Base-by-base conservation (phyloP, 306 rosid genomes). In the Hippophae rhamnoides region DNA sequence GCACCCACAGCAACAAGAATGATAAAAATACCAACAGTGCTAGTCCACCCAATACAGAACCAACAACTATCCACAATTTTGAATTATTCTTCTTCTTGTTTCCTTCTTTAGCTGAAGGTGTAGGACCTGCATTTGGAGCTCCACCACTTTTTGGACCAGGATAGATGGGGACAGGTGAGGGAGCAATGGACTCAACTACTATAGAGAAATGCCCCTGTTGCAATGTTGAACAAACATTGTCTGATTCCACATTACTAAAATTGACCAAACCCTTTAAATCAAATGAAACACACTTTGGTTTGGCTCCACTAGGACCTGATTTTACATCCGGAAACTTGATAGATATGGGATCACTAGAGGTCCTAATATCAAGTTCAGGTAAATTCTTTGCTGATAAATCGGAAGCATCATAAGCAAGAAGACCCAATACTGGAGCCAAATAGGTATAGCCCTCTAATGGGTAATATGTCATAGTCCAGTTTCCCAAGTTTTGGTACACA, bases 161-260 rank as follows among this genome's bases (percentile, higher is more conserved):
- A 58, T 78, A 45, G 18, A 43, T 54, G 6, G 80, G 79, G 13
- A 71, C 23, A 0, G 83, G 78, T 56, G 76, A 41, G 55, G 86
- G 79, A 66, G 82, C 60, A 45, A 65, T 13, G 3, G 83, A 85
- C 58, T 76, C 56, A 0, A 72, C 84, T 42, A 81, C 99, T 13
- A 93, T 88, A 40, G 97, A 79, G 81, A 93, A 88, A 78, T 93
- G 99, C 10, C 99, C 99, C 5, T 79, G 97, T 59, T 69, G 74
- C 48, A 66, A 27, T 7, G 76, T 67, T 58, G 79, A 77, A 69
- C 99, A 93, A 8, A 73, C 67, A 62, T 76, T 75, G 23, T 69
- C 81, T 14, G 74, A 70, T 64, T 13, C 57, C 65, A 88, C 74
- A 73, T 73, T 67, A 78, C 80, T 86, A 65, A 88, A 77, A 75